phyloP scores from a whole-genome alignment of 176 grass and related monocot genomes.

The Oryza glaberrima region DNA sequence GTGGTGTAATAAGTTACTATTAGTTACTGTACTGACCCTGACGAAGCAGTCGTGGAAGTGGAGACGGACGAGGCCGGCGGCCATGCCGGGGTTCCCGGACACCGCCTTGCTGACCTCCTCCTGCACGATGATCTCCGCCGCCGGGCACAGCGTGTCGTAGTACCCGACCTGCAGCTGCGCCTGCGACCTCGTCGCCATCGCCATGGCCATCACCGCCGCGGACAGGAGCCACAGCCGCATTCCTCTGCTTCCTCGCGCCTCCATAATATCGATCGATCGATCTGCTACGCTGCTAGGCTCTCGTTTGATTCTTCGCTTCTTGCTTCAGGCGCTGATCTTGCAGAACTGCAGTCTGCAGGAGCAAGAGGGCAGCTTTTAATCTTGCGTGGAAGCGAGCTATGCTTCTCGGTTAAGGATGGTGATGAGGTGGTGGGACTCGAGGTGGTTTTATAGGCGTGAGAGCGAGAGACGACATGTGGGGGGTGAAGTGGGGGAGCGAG shows the following conservation, averaged over 20 bases:
- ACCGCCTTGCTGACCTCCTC: conserved; percentile 53
- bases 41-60: conserved; percentile 97
- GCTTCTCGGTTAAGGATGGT: conserved; percentile 35
- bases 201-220: not conserved
- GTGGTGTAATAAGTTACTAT: not conserved
- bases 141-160: conserved; percentile 64
- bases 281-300: not conserved
- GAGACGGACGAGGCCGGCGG: conserved; percentile 64
- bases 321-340: conserved; percentile 22
- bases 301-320: not conserved
- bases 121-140: conserved; percentile 65
- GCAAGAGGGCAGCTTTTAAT: not conserved
- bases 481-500: conserved; percentile 22
- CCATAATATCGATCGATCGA: not conserved
- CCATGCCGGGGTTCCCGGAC: conserved; percentile 38
- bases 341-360: not conserved
- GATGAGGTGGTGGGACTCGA: not conserved
- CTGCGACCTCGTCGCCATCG: not conserved
- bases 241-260: not conserved
- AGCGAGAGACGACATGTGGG: conserved; percentile 15
- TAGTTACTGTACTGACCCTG: conserved; percentile 39
- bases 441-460: conserved; percentile 45
- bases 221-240: not conserved
- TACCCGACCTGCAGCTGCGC: conserved; percentile 63
- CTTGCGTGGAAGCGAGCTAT: not conserved